Evolutionary conservation across 202 grass and related monocot genomes (phyloP), one percentile per base, ranked within the genome.

Genomic region (Alloteropsis angusta): DNA sequence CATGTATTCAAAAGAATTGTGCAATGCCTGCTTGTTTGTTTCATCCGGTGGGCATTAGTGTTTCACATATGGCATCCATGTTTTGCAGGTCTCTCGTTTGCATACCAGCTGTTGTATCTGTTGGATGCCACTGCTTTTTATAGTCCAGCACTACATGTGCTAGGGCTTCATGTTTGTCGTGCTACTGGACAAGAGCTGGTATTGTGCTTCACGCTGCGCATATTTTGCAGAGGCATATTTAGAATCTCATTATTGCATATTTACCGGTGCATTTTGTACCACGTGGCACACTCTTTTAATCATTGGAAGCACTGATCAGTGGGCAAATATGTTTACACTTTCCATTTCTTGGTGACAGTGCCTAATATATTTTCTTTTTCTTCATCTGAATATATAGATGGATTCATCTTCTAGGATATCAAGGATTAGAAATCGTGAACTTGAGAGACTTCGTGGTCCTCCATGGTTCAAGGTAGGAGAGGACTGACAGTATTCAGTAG

Each of bases 161-260:
- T 99, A 55, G 92, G 96, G 39, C 72, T 99, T 89, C 92, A 99
- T 41, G 90, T 99, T 48, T 99, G 92, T 60, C 96, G 96, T 80
- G 92, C 96, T 77, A 95, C 92, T 59, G 96, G 92, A 58, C 96
- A 99, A 93, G 96, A 99, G 80, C 65, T 94, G 96, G 96, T 99
- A 93, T 65, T 45, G 25, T 48, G 59, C 59, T 83, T 80, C 54
- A 15, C 18, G 41, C 36, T 84, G 75, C 17, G 30, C 68, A 65
- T 26, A 30, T 69, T 82, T n/a, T 75, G 8, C 3, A 14, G 48
- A 52, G 59, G 17, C 13, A 45, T 70, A 23, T 19, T 50, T 35
- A 52, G 45, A 50, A 50, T 36, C 5, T 35, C 18, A 63, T 60
- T 38, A 9, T 67, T 76, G 71, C n/a, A 52, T 71, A 52, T 71